phyloP scores from a whole-genome alignment of 2,329 filamentous ascomycete genomes.

The Pseudogymnoascus sp. region DNA sequence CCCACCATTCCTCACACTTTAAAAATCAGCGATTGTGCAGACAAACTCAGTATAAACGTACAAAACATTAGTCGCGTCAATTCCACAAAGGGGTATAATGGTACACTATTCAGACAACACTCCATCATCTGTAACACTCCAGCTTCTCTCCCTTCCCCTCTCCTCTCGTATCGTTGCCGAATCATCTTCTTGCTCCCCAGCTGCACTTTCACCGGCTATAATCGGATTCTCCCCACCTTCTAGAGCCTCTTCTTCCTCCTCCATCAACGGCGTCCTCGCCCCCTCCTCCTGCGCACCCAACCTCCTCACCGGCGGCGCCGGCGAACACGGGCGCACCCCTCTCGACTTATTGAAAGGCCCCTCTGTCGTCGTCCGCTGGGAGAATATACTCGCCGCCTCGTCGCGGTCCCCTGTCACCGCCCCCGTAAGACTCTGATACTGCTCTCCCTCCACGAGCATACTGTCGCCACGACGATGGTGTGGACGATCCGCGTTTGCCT shows the following conservation, averaged over 20 bases:
- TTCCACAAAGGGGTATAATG: background rate
- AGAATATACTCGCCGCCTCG: slow-evolving; percentile 45
- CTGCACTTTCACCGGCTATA: background rate
- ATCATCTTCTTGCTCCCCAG: background rate
- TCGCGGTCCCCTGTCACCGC: slow-evolving; percentile 34
- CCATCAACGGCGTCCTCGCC: slow-evolving; percentile 13
- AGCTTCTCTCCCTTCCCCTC: slow-evolving; percentile 17
- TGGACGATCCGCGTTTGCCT: slow-evolving; percentile 27
- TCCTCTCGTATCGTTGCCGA: background rate
- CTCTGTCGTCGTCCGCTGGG: slow-evolving; percentile 32
- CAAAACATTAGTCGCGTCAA: slow-evolving; percentile 1
- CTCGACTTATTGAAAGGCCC: slow-evolving; percentile 43
- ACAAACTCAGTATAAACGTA: background rate
- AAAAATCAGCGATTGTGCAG: background rate
- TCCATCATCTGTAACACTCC: slow-evolving; percentile 27
- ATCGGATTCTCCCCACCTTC: background rate
- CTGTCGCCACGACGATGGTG: slow-evolving; percentile 47
- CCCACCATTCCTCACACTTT: background rate
- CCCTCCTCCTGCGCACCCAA: slow-evolving; percentile 17
- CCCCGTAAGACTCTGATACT: slow-evolving; percentile 52
- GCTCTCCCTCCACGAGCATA: slow-evolving; percentile 44
- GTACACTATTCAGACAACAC: slow-evolving; percentile 14
- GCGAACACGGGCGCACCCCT: slow-evolving; percentile 53
- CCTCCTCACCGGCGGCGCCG: slow-evolving; percentile 37
- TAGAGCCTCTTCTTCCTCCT: slow-evolving; percentile 15